phyloP scores from a whole-genome alignment of 768 basidiomycete species.

The Tulasnella sp. region DNA sequence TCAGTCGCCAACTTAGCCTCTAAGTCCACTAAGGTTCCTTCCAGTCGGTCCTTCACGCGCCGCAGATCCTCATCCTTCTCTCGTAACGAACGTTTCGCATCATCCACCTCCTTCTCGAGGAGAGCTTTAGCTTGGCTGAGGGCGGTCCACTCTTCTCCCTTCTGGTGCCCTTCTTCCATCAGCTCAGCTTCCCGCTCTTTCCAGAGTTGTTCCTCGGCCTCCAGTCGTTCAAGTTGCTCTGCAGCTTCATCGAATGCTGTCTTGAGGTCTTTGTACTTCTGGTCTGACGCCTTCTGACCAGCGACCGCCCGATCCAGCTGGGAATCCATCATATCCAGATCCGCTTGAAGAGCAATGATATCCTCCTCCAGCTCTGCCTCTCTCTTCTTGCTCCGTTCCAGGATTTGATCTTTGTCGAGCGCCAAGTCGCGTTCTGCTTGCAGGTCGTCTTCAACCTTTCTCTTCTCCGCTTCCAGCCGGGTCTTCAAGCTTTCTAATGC shows the following conservation, averaged over 20 bases:
- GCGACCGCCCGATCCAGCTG: slow-evolving; percentile 73
- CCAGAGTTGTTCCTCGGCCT: slow-evolving; percentile 65
- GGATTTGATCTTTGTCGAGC: slow-evolving; percentile 69
- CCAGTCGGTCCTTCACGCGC: slow-evolving; percentile 65
- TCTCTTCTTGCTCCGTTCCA: slow-evolving; percentile 76
- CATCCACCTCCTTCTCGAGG: slow-evolving; percentile 52
- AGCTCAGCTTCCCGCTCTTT: slow-evolving; percentile 52
- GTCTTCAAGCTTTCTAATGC: slow-evolving; percentile 71
- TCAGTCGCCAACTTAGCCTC: slow-evolving; percentile 62
- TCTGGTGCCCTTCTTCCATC: slow-evolving; percentile 41
- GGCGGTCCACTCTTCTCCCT: slow-evolving; percentile 48
- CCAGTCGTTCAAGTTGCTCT: slow-evolving; percentile 72
- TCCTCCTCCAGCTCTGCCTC: slow-evolving; percentile 82
- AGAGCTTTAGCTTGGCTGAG: slow-evolving; percentile 50
- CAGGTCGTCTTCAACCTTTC: slow-evolving; percentile 67
- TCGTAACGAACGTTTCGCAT: slow-evolving; percentile 52
- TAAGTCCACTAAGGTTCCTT: slow-evolving; percentile 49
- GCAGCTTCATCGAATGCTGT: slow-evolving; percentile 74
- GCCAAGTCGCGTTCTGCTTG: slow-evolving; percentile 70
- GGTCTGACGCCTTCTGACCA: slow-evolving; percentile 67
- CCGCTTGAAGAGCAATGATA: slow-evolving; percentile 61
- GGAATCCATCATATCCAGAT: slow-evolving; percentile 73
- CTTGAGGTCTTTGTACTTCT: slow-evolving; percentile 59
- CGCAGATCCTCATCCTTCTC: slow-evolving; percentile 73
- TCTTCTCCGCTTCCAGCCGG: slow-evolving; percentile 73